Evolutionary conservation across 495 filamentous ascomycete species (phyloP).

Genomic region (Tuber umbilicatum): DNA sequence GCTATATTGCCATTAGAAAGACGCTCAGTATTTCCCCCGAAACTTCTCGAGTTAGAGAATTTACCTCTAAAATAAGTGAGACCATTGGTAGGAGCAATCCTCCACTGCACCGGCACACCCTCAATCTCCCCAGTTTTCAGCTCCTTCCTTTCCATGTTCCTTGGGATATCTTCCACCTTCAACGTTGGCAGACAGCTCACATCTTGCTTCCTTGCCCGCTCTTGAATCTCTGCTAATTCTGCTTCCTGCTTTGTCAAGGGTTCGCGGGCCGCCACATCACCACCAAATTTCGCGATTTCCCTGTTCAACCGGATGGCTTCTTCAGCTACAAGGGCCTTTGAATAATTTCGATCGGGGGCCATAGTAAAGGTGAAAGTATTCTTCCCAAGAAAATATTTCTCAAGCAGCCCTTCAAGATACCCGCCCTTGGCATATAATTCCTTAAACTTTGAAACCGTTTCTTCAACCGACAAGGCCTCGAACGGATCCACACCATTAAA

Average conservation of each 20-base stretch:
- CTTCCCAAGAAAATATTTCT: conserved; percentile 85
- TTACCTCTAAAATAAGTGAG: conserved; percentile 85
- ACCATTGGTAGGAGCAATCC: conserved; percentile 87
- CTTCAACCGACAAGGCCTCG: conserved; percentile 80
- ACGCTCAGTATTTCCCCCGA: not conserved
- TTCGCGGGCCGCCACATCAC: conserved; percentile 60
- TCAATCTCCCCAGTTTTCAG: conserved; percentile 62
- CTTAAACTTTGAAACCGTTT: conserved; percentile 75
- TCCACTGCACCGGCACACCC: conserved; percentile 73
- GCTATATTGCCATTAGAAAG: conserved; percentile 39
- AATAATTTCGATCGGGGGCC: conserved; percentile 71
- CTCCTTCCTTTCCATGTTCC: conserved; percentile 62
- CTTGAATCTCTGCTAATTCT: conserved; percentile 74
- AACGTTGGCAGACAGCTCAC: conserved; percentile 81
- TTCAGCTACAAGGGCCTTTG: conserved; percentile 65
- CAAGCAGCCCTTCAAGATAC: conserved; percentile 76
- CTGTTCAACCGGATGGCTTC: conserved; percentile 62
- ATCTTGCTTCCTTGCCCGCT: conserved; percentile 71
- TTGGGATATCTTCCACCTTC: conserved; percentile 77
- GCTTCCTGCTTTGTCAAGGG: conserved; percentile 67
- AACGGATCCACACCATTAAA: conserved; percentile 93
- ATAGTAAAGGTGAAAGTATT: conserved; percentile 88
- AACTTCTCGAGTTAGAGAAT: not conserved
- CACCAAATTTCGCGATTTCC: conserved; percentile 60
- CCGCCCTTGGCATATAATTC: conserved; percentile 52